Evolutionary conservation across 495 filamentous ascomycete species (phyloP).

Genomic region (Penicillium fimorum): DNA sequence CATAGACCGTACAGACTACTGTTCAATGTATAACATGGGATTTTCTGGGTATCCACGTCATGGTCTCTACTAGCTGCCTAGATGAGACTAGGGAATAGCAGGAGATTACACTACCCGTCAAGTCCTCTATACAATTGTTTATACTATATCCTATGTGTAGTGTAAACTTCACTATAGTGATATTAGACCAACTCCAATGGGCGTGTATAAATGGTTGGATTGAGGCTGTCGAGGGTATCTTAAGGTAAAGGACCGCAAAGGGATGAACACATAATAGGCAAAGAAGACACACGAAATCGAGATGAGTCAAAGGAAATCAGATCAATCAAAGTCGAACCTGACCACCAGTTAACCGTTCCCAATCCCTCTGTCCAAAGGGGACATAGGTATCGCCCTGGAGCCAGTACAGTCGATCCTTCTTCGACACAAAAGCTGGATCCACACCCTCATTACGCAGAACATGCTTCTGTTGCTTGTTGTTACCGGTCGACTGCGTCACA

Average conservation of each 20-base stretch:
- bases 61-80: neutral
- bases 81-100: neutral
- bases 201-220: neutral
- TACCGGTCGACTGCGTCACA: slow-evolving; percentile 69
- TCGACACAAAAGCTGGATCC: slow-evolving; percentile 55
- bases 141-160: neutral
- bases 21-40: no score
- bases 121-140: neutral
- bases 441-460: slow-evolving; percentile 70
- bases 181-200: neutral
- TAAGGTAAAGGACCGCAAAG: neutral
- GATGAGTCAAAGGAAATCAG: neutral
- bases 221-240: slow-evolving; percentile 9
- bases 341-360: slow-evolving; percentile 64
- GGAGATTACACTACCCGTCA: neutral
- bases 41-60: neutral
- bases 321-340: slow-evolving; percentile 61
- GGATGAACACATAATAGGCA: neutral
- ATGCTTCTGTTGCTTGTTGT: slow-evolving; percentile 83
- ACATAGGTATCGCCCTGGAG: slow-evolving; percentile 63
- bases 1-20: no score
- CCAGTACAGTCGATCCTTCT: slow-evolving; percentile 68
- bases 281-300: no score
- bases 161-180: neutral
- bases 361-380: slow-evolving; percentile 63